These are phyloP conservation scores for Phialophora tarda DNA, from an alignment of 2,329 filamentous ascomycete genomes.

Conservation along the genomic window DNA sequence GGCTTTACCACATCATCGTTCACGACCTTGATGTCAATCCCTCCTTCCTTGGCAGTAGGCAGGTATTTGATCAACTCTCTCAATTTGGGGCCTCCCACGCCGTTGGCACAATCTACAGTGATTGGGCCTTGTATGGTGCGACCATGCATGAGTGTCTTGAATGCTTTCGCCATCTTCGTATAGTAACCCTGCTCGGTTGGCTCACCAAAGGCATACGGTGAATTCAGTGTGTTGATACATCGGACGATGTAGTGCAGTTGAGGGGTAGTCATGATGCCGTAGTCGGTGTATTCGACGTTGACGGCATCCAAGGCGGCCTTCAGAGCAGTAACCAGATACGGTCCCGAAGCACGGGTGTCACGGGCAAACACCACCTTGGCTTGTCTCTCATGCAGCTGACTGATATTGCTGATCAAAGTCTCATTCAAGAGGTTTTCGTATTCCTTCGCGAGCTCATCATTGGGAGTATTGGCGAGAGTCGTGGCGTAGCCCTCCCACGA, in stretches of 20 bases:
- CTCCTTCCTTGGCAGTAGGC: conserved; percentile 68
- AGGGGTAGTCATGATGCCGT: conserved; percentile 92
- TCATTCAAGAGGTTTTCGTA: conserved; percentile 77
- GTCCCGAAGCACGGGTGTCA: conserved; percentile 91
- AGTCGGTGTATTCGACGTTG: conserved; percentile 76
- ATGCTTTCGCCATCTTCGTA: conserved; percentile 84
- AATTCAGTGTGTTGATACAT: conserved; percentile 90
- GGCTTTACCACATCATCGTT: conserved; percentile 93
- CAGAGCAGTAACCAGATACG: conserved; percentile 78
- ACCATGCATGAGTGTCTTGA: conserved; percentile 79
- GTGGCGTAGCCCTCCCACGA: conserved; percentile 94
- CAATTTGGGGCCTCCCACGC: conserved; percentile 91
- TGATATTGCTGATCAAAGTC: conserved; percentile 65
- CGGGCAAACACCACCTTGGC: conserved; percentile 87
- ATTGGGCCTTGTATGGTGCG: conserved; percentile 75
- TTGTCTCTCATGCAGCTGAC: conserved; percentile 64
- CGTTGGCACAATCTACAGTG: conserved; percentile 94
- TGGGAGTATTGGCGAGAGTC: conserved; percentile 80
- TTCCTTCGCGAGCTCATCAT: conserved; percentile 74
- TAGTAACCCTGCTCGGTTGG: conserved; percentile 93
- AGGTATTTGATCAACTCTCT: conserved; percentile 83
- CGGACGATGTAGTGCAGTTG: conserved; percentile 96
- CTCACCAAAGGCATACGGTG: conserved; percentile 83
- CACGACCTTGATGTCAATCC: conserved; percentile 80
- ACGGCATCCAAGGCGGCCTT: conserved; percentile 79